Evolutionary conservation across 148 eudicot species (phyloP), one percentile per base, ranked within the genome.

Genomic region (Suaeda aralocaspica): DNA sequence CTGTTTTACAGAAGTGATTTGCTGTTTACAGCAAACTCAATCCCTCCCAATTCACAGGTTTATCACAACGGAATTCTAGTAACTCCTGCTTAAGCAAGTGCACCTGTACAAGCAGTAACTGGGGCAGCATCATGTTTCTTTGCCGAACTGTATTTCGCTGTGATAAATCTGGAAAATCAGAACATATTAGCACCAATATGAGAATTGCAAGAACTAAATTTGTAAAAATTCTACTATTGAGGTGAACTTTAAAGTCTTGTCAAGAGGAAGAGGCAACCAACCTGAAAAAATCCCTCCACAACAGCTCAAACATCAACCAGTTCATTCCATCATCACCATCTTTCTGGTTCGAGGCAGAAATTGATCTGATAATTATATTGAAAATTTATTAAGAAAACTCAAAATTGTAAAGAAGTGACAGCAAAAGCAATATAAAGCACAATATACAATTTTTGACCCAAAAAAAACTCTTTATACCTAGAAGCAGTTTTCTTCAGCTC

Each of bases 211-310:
- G 53, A 67, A 21, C 39, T 59, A 18, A 62, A 49, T 60, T 49
- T 22, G 22, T 44, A 39, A 49, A 61, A 13, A 5, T 9, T 25
- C 22, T 14, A 41, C 22, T 24, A 59, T 42, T 41, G 36, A 68
- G 25, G 25, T 42, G 6, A 59, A 63, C 59, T 53, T 42, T 9
- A 21, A 26, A 25, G 36, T 59, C 8, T n/a, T 72, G 41, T 15
- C 24, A 30, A 73, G 67, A 16, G 34, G 34, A 30, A 73, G 67
- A 16, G 34, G 34, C 59, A 69, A 64, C 69, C 74, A 59, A 88
- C 98, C 98, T 91, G 91, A 93, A 93, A 79, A 93, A 93, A 77
- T 93, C 98, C 92, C 98, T 90, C 98, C 98, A 93, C 77, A 93
- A 64, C 33, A 93, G 81, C 80, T 93, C 98, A 74, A 89, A 93